Evolutionary conservation across 495 filamentous ascomycete species (phyloP), one percentile per base, ranked within the genome.

Genomic region (Xylaria scruposa): DNA sequence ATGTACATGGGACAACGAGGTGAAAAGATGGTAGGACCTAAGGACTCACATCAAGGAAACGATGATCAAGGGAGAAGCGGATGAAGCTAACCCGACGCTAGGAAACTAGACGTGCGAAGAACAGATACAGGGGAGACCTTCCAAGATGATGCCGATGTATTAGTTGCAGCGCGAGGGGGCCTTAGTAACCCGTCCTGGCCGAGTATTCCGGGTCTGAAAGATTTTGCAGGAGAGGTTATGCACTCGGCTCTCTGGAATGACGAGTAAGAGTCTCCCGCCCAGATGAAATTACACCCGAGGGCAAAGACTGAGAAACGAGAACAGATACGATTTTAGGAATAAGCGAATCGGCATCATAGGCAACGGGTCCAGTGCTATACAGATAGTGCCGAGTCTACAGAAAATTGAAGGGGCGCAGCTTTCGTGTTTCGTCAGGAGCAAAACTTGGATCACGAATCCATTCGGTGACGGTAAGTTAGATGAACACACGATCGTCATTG

Each of bases 291-390:
- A 56, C 15, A 51, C 1, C 19, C 0, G 56, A 38, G 29, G 29
- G 9, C 44, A 17, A 46, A 1, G 38, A 66, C 72, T 75, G 42
- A 79, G 6, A 4, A 4, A 31, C 17, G 4, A 5, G 49, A 81
- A 65, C 67, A 84, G 82, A 19, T 86, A 86, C 72, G 83, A 85
- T 73, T 77, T 88, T 47, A 70, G 68, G 33, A 81, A 83, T 68
- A 90, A 90, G 77, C 82, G 78, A 63, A 83, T 90, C 46, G 88
- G 80, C 3, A 70, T 87, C 8, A 81, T 87, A n/a, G 84, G 85
- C 15, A 85, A 82, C 83, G 90, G 91, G 29, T 90, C 91, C 24
- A 92, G 90, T 21, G 88, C 88, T 12, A 90, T 88, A n/a, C 92
- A 93, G 76, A 92, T 93, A 72, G 84, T 91, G 29, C 90, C 91